phyloP scores from a whole-genome alignment of 129 eudicot species.

The Dittrichia graveolens region DNA sequence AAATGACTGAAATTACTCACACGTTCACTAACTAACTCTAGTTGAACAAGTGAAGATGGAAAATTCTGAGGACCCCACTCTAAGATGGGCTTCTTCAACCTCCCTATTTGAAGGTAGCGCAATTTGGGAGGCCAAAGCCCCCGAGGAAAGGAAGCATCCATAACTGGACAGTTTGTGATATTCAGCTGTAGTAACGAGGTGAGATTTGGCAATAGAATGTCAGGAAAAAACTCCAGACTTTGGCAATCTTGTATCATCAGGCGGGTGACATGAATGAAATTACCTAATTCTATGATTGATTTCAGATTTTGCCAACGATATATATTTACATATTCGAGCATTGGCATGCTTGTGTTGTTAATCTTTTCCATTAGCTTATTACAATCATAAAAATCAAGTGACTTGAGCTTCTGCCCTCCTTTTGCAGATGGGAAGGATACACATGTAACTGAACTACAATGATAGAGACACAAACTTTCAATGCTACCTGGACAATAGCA shows the following conservation, averaged over 20 bases:
- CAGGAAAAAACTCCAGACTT: background rate
- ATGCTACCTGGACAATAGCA: background rate
- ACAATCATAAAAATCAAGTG: background rate
- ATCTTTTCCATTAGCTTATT: background rate
- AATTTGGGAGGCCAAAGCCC: conserved; percentile 26
- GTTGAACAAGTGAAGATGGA: conserved; percentile 17
- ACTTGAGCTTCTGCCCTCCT: conserved; percentile 15
- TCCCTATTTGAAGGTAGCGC: background rate
- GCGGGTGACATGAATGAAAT: background rate
- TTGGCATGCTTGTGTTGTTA: background rate
- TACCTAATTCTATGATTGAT: background rate
- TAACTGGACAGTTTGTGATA: background rate
- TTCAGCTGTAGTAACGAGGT: background rate
- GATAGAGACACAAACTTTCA: background rate
- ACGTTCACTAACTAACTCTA: background rate
- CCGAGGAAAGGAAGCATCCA: conserved; percentile 12
- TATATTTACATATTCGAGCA: background rate
- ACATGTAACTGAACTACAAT: background rate
- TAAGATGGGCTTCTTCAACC: background rate
- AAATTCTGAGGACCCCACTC: conserved; percentile 23
- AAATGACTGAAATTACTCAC: background rate
- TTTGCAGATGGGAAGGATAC: background rate
- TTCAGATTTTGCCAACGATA: background rate
- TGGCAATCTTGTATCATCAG: background rate
- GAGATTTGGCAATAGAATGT: background rate